phyloP scores from a whole-genome alignment of 805 yeast species.

The Saccharomyces paradoxus region DNA sequence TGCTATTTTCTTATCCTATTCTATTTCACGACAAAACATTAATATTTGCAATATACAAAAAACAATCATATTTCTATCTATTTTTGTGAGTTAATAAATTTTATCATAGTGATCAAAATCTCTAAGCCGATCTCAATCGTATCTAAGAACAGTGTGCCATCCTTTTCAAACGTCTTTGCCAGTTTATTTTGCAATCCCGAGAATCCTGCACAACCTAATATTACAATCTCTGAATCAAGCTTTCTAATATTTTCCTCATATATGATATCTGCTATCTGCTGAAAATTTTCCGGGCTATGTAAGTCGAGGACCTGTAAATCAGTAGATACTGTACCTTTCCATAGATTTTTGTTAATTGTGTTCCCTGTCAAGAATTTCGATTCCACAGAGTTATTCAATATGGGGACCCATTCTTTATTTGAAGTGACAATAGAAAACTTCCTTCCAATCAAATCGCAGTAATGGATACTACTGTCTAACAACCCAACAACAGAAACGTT shows the following conservation, averaged over 20 bases:
- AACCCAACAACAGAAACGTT: constrained; percentile 9
- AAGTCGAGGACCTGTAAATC: constrained; percentile 16
- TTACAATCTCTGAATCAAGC: constrained; percentile 11
- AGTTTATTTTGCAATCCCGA: constrained; percentile 14
- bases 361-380: constrained; percentile 4
- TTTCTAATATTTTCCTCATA: constrained; percentile 11
- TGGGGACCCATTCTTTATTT: constrained; percentile 19
- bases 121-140: constrained; percentile 8
- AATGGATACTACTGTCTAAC: constrained; percentile 13
- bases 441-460: constrained; percentile 8
- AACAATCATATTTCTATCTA: neutral
- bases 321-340: constrained; percentile 22
- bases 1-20: rapidly evolving
- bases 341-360: constrained; percentile 3
- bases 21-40: neutral
- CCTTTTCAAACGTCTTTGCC: constrained; percentile 1
- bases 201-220: constrained; percentile 26
- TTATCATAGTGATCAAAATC: constrained; percentile 3
- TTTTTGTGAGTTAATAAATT: constrained; percentile 1
- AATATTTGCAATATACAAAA: neutral
- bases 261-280: constrained; percentile 11
- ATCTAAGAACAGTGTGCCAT: constrained; percentile 7
- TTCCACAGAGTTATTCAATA: constrained; percentile 13
- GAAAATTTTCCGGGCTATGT: constrained; percentile 10
- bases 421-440: constrained; percentile 22